Conservation (phyloP, 768 basidiomycete species). For the Boletus rex-veris region DNA sequence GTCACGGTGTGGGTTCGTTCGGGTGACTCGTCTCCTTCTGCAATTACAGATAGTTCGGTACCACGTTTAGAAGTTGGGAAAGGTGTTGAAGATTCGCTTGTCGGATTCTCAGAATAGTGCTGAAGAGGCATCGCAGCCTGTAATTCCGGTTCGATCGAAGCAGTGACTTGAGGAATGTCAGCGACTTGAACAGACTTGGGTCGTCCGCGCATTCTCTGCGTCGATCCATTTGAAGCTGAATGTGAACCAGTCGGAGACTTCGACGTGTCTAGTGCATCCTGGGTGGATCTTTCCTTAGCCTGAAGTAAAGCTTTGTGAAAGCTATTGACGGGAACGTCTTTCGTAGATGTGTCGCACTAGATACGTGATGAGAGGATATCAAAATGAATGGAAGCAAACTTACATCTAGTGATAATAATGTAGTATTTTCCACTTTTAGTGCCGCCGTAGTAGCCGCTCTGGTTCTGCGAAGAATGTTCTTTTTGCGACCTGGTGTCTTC, state of each 20-base stretch:
- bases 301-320: slow-evolving; percentile 46
- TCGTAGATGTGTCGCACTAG: slow-evolving; percentile 34
- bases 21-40: slow-evolving; percentile 62
- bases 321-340: slow-evolving; percentile 42
- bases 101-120: neutral
- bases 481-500: slow-evolving; percentile 80
- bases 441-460: slow-evolving; percentile 39
- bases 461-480: slow-evolving; percentile 47
- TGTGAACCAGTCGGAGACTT: neutral
- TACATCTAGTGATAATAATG: slow-evolving; percentile 48
- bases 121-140: slow-evolving; percentile 1
- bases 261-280: neutral
- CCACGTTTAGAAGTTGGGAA: slow-evolving; percentile 24
- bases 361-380: slow-evolving; percentile 9
- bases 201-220: neutral
- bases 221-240: neutral
- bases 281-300: slow-evolving; percentile 26
- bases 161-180: slow-evolving; percentile 4
- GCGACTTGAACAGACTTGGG: slow-evolving; percentile 2
- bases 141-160: slow-evolving; percentile 3
- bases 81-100: slow-evolving; percentile 1
- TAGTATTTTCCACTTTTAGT: slow-evolving; percentile 44
- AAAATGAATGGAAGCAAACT: slow-evolving; percentile 1
- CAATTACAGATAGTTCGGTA: slow-evolving; percentile 64
- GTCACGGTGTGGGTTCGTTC: slow-evolving; percentile 34